Conservation (phyloP, 2,329 filamentous ascomycete species). For the Trichoderma gracile region DNA sequence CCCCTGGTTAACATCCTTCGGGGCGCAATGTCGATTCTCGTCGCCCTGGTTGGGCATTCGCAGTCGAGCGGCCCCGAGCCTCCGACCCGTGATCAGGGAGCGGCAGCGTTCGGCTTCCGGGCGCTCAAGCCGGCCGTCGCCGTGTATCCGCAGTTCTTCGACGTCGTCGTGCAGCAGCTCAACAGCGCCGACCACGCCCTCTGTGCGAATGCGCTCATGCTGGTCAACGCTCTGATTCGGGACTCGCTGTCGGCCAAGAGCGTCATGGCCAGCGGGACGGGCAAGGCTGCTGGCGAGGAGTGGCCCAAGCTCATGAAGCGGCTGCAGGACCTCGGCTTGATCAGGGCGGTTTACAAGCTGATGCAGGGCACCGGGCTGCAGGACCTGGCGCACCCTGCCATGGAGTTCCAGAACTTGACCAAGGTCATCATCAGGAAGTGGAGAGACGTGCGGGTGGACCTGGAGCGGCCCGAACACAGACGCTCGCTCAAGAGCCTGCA, state of each 20-base stretch:
- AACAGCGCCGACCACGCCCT: conserved; percentile 93
- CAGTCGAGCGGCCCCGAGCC: conserved; percentile 53
- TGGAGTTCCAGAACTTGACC: conserved; percentile 91
- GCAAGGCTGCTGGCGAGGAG: conserved; percentile 57
- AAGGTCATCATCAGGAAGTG: conserved; percentile 87
- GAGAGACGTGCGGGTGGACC: conserved; percentile 79
- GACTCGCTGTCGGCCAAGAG: conserved; percentile 80
- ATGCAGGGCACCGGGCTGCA: conserved; percentile 94
- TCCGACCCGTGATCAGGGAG: conserved; percentile 48
- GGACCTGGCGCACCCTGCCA: conserved; percentile 82
- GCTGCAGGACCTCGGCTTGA: conserved; percentile 88
- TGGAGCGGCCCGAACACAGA: conserved; percentile 85
- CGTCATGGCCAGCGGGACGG: conserved; percentile 43
- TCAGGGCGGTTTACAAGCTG: conserved; percentile 85
- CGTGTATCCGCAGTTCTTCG: conserved; percentile 89
- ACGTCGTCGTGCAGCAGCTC: conserved; percentile 87
- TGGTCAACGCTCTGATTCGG: conserved; percentile 92
- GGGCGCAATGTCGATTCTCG: conserved; percentile 94
- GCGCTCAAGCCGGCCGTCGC: conserved; percentile 90
- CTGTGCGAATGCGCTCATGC: conserved; percentile 90
- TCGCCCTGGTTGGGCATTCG: conserved; percentile 87
- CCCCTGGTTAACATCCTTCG: conserved; percentile 96
- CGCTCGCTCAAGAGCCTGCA: conserved; percentile 84
- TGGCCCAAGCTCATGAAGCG: conserved; percentile 96
- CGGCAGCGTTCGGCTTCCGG: conserved; percentile 73